Evolutionary conservation across 1,139 yeast species (phyloP), one percentile per base, ranked within the genome.

Genomic region (Hyphopichia khmerensis): DNA sequence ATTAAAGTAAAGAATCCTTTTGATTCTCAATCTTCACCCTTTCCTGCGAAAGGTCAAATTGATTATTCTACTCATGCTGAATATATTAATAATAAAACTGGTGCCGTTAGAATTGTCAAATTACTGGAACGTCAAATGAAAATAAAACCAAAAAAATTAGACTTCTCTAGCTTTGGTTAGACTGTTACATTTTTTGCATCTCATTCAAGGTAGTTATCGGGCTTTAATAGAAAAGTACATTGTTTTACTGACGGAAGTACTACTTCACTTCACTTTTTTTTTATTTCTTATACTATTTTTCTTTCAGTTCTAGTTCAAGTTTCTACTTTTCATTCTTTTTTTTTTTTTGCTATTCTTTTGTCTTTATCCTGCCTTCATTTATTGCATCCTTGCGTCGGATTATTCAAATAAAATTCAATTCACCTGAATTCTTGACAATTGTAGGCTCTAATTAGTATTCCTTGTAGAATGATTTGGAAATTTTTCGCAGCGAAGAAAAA

Each of bases 41-140:
- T 29, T 13, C 19, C 3, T 13, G 35, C 21, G 8, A 41, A 45
- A 29, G 39, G 36, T 9, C 31, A 45, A 17, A 45, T 68, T 13
- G 62, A 70, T 48, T 67, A 65, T 45, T 57, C 59, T 18, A 70
- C 75, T 1, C 75, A 72, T 49, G 62, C 65, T 56, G 77, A 72
- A 48, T 58, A 60, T 40, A 51, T 70, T 15, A 65, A 71, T 48
- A 56, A 65, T 41, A 64, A 58, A 41, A 72, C 77, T 2, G 77
- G 78, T 2, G 66, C 67, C 40, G 56, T 59, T 34, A 60, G 62
- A 43, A 52, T 69, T 26, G 65, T 69, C 23, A 58, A 63, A 43
- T 56, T 73, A 38, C 54, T 67, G 41, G 60, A 57, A 10, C 63
- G 62, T 32, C 76, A 72, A 46, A 59, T 58, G 46, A 60, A 58